phyloP scores from a whole-genome alignment of 164 flowering plant genomes.

The Warburgia ugandensis region DNA sequence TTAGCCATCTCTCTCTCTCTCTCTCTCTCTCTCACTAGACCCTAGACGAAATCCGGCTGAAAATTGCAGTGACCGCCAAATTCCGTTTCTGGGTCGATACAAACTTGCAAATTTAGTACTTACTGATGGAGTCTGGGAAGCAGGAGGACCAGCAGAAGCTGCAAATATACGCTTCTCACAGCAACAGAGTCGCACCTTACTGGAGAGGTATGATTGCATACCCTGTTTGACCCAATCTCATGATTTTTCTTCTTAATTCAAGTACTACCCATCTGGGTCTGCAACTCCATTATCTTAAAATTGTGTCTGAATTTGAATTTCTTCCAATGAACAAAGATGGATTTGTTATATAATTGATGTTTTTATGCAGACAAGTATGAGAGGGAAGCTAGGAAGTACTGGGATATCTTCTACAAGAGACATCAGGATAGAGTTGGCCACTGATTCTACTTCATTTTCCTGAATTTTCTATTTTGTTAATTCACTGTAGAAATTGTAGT shows the following conservation, averaged over 20 bases:
- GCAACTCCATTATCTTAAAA: not conserved
- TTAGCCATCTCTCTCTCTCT: too few relatives aligned
- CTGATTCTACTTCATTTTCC: not conserved
- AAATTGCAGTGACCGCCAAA: too few relatives aligned
- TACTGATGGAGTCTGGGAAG: too few relatives aligned
- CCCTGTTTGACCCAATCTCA: not conserved
- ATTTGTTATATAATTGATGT: not conserved
- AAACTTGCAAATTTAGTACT: too few relatives aligned
- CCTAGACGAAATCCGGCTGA: too few relatives aligned
- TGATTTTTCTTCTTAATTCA: constrained; percentile 8
- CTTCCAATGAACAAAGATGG: too few relatives aligned
- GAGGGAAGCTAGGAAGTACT: constrained; percentile 83
- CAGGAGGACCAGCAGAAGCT: constrained; percentile 20
- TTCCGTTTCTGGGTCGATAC: too few relatives aligned
- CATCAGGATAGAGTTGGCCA: constrained; percentile 67
- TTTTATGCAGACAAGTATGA: constrained; percentile 63
- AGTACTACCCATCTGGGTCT: not conserved
- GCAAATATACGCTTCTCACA: constrained; percentile 50
- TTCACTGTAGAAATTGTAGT: not conserved
- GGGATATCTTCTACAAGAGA: constrained; percentile 89
- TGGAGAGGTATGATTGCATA: constrained; percentile 49
- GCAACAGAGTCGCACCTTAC: constrained; percentile 48
- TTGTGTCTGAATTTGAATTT: not conserved
- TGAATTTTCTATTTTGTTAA: not conserved
- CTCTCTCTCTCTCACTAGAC: too few relatives aligned